Evolutionary conservation across 495 filamentous ascomycete species (phyloP).

Genomic region (Neurospora sp.): DNA sequence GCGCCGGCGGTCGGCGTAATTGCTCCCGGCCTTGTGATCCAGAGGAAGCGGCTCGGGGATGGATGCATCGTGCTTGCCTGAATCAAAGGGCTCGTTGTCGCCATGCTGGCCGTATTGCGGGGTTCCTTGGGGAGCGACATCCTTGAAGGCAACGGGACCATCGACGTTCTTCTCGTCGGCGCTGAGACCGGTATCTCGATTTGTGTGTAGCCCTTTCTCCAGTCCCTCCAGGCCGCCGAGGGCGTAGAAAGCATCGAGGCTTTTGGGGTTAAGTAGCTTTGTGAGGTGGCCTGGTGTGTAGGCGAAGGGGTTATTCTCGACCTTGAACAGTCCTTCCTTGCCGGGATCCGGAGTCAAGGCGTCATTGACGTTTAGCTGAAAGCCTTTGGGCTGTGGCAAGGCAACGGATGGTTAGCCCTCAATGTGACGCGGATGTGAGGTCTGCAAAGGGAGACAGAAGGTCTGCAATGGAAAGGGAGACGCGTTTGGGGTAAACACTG

Average conservation of each 20-base stretch:
- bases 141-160: slow-evolving; percentile 49
- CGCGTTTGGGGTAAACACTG: background rate
- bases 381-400: slow-evolving; percentile 2
- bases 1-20: slow-evolving; percentile 55
- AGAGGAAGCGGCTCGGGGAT: background rate
- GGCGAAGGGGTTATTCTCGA: slow-evolving; percentile 56
- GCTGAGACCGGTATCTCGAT: slow-evolving; percentile 53
- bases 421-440: background rate
- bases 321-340: slow-evolving; percentile 51
- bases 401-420: background rate
- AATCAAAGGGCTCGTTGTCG: slow-evolving; percentile 12
- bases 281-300: slow-evolving; percentile 61
- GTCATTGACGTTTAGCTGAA: slow-evolving; percentile 31
- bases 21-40: slow-evolving; percentile 7
- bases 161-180: slow-evolving; percentile 51
- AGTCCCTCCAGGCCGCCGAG: slow-evolving; percentile 59
- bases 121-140: slow-evolving; percentile 28
- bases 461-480: background rate
- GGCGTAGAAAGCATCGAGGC: slow-evolving; percentile 54
- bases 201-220: slow-evolving; percentile 56
- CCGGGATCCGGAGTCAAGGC: slow-evolving; percentile 58
- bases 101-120: slow-evolving; percentile 22
- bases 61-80: slow-evolving; percentile 7
- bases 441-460: background rate
- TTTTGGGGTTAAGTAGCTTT: slow-evolving; percentile 66